Percentiles rank a stretch among this genome's conserved stretches.
Evolutionary conservation across 2,329 filamentous ascomycete species (phyloP).

Genomic region (Ceratocystis cubensis): DNA sequence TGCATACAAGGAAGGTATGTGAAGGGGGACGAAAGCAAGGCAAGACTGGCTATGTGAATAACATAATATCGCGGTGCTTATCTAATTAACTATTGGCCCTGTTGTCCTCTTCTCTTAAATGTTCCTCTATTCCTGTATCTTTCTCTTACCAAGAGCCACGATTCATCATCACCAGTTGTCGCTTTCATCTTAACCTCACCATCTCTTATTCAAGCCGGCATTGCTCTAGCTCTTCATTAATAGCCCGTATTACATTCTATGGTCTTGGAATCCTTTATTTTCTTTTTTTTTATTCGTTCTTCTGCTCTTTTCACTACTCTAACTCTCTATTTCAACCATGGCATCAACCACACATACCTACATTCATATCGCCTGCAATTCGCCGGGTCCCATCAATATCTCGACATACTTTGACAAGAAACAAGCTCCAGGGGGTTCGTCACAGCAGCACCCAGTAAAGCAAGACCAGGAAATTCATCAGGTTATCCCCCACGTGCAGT

Average conservation of each 20-base stretch:
- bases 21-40: not conserved
- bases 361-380: not conserved
- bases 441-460: not conserved
- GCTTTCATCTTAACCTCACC: not conserved
- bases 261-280: not conserved
- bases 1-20: not conserved
- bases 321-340: not conserved
- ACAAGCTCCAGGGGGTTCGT: not conserved
- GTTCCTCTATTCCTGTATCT: not conserved
- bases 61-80: not conserved
- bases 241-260: not conserved
- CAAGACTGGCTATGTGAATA: constrained; percentile 15
- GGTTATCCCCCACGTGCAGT: too few species aligned
- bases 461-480: too few species aligned
- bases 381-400: not conserved
- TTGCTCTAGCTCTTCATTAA: constrained; percentile 5
- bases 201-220: not conserved
- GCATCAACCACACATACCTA: not conserved
- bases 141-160: not conserved
- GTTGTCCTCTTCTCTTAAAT: not conserved
- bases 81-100: not conserved
- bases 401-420: not conserved
- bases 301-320: not conserved
- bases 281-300: not conserved
- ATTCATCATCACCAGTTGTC: not conserved